Conservation (phyloP, 2,329 filamentous ascomycete genomes). For the Ophiostoma sp. region DNA sequence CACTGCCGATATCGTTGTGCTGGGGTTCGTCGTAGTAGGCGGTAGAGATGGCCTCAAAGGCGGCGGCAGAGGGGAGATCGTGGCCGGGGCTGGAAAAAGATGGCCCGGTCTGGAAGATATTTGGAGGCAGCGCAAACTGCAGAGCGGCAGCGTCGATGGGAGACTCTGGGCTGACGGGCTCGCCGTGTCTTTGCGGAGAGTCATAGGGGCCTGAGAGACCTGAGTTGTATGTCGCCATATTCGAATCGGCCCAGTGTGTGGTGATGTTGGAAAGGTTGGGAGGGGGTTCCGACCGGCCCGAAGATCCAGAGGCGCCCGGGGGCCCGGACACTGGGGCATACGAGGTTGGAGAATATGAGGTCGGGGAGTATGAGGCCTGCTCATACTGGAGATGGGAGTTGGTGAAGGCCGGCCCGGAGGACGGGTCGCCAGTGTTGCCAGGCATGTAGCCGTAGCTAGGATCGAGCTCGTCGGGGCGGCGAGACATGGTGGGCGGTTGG, state of each 20-base stretch:
- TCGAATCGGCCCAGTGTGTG: constrained; percentile 49
- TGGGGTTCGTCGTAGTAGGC: constrained; percentile 43
- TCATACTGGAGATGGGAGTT: constrained; percentile 18
- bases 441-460: constrained; percentile 18
- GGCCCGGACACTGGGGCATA: constrained; percentile 14
- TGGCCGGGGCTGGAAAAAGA: constrained; percentile 17
- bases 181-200: constrained; percentile 35
- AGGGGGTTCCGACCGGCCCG: constrained; percentile 25
- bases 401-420: neutral
- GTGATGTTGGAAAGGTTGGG: constrained; percentile 42
- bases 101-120: constrained; percentile 38
- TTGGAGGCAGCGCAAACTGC: constrained; percentile 51
- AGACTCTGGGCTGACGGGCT: constrained; percentile 39
- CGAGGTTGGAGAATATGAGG: neutral
- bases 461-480: constrained; percentile 31
- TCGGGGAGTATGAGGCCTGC: constrained; percentile 17
- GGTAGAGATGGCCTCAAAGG: constrained; percentile 32
- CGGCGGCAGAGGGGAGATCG: constrained; percentile 27
- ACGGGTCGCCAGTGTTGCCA: neutral
- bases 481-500: constrained; percentile 14
- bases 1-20: constrained; percentile 36
- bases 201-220: constrained; percentile 31
- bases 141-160: constrained; percentile 50
- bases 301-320: neutral
- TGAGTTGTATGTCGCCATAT: constrained; percentile 22